Evolutionary conservation across 148 eudicot species (phyloP).

Genomic region (Amaranthus palmeri): DNA sequence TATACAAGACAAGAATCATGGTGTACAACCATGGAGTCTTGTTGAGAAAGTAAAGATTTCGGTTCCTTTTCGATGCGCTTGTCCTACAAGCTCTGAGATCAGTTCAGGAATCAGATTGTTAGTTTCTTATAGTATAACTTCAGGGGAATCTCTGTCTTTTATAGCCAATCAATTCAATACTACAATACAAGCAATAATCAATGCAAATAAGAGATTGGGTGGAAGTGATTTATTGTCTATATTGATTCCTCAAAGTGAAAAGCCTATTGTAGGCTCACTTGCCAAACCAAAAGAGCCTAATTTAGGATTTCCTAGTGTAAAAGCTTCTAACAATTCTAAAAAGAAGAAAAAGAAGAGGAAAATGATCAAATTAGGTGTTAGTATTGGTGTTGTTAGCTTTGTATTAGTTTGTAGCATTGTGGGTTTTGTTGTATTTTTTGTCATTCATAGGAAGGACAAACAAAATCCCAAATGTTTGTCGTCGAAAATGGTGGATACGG

Average conservation of each 20-base stretch:
- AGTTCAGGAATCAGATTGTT: slow-evolving; percentile 31
- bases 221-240: slow-evolving; percentile 18
- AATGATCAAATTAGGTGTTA: slow-evolving; percentile 34
- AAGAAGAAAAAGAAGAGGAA: slow-evolving; percentile 26
- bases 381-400: slow-evolving; percentile 25
- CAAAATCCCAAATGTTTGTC: slow-evolving; percentile 13
- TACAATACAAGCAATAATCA: slow-evolving; percentile 30
- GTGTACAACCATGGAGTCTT: slow-evolving; percentile 29
- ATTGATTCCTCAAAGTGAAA: slow-evolving; percentile 41
- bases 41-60: slow-evolving; percentile 25
- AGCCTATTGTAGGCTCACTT: slow-evolving; percentile 36
- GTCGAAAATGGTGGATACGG: slow-evolving; percentile 41
- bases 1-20: slow-evolving; percentile 38
- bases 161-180: slow-evolving; percentile 44
- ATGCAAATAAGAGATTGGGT: slow-evolving; percentile 29
- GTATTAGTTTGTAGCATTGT: slow-evolving; percentile 25
- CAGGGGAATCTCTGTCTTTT: slow-evolving; percentile 39
- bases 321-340: slow-evolving; percentile 12
- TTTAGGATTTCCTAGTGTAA: slow-evolving; percentile 22
- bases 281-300: slow-evolving; percentile 33
- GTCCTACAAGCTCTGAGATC: slow-evolving; percentile 38
- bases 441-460: slow-evolving; percentile 28
- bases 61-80: slow-evolving; percentile 58
- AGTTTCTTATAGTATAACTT: slow-evolving; percentile 45
- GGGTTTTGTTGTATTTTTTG: slow-evolving; percentile 33